Evolutionary conservation across 2,329 filamentous ascomycete genomes (phyloP).

Genomic region (Diplocarpon rosae): DNA sequence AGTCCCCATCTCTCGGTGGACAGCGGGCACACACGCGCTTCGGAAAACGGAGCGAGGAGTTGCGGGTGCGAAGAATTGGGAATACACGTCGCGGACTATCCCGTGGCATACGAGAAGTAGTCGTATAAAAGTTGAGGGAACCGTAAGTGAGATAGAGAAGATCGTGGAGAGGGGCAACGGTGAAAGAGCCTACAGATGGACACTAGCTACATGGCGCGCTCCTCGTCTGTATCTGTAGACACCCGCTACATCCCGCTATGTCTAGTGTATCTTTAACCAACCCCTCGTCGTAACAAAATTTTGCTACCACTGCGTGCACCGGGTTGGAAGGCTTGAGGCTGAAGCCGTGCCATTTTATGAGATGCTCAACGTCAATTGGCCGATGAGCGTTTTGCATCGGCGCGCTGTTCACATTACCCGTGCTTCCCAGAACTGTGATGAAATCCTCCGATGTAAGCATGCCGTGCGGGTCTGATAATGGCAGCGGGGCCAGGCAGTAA

Average conservation of each 20-base stretch:
- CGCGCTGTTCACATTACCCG: too few species aligned
- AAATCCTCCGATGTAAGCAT: too few species aligned
- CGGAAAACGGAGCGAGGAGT: conserved; percentile 39
- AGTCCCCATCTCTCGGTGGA: conserved; percentile 37
- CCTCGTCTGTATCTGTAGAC: conserved; percentile 30
- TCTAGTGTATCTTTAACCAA: conserved; percentile 41
- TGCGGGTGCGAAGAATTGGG: conserved; percentile 37
- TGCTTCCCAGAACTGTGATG: too few species aligned
- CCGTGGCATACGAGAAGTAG: not conserved
- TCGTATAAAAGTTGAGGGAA: too few species aligned
- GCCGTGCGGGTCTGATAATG: too few species aligned
- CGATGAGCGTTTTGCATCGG: not conserved
- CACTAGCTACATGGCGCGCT: conserved; percentile 18
- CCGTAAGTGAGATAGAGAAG: too few species aligned
- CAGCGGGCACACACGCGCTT: conserved; percentile 41
- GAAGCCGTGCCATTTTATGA: not conserved
- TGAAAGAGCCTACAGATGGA: conserved; percentile 1
- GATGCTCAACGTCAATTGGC: not conserved
- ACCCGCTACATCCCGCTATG: conserved; percentile 37
- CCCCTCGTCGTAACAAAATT: conserved; percentile 26
- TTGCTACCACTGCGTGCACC: not conserved
- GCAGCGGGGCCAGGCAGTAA: too few species aligned
- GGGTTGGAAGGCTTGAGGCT: not conserved
- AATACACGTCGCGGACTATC: conserved; percentile 37
- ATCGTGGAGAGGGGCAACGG: not conserved